A percentile compares a stretch with the other conserved stretches of the same genome.
Evolutionary conservation across 2,329 filamentous ascomycete genomes (phyloP).

Genomic region (Raffaelea arxii): DNA sequence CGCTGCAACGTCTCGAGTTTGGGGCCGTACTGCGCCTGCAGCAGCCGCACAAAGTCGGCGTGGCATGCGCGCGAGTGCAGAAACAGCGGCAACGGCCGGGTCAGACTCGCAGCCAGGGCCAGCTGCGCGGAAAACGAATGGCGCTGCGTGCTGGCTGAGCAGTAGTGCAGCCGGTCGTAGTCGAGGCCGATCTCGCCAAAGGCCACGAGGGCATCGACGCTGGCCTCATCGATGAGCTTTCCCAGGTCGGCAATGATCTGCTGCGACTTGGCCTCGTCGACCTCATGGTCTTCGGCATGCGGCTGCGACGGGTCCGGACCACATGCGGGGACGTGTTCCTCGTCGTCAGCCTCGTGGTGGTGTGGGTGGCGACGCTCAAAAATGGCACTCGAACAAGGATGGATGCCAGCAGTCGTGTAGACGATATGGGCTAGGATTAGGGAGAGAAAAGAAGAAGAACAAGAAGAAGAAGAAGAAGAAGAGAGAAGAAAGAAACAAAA

Average conservation of each 20-base stretch:
- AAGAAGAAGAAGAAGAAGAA: constrained; percentile 2
- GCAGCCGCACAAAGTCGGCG: constrained; percentile 66
- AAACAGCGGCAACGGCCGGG: constrained; percentile 70
- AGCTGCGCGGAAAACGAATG: constrained; percentile 81
- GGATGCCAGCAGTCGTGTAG: constrained; percentile 86
- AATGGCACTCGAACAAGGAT: constrained; percentile 76
- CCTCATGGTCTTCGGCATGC: constrained; percentile 33
- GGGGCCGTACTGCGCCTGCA: constrained; percentile 49
- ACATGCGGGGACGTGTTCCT: constrained; percentile 39
- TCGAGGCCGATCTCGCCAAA: constrained; percentile 95
- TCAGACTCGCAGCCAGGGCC: constrained; percentile 57
- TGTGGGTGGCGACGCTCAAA: constrained; percentile 51
- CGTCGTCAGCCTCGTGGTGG: constrained; percentile 31
- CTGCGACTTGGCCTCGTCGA: constrained; percentile 32
- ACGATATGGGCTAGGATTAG: constrained; percentile 57
- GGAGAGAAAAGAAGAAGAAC: not conserved
- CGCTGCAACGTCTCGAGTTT: constrained; percentile 56
- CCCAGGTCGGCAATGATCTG: constrained; percentile 51
- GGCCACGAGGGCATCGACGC: constrained; percentile 50
- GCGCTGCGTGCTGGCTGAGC: constrained; percentile 67
- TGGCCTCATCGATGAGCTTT: constrained; percentile 48
- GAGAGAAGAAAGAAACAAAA: constrained; percentile 1
- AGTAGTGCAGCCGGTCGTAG: constrained; percentile 84
- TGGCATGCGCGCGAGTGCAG: constrained; percentile 85
- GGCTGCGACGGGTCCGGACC: constrained; percentile 40